A percentile compares a stretch with the other conserved stretches of the same genome.
Conservation (phyloP, 345 rosid species). For the Barbarea vulgaris region DNA sequence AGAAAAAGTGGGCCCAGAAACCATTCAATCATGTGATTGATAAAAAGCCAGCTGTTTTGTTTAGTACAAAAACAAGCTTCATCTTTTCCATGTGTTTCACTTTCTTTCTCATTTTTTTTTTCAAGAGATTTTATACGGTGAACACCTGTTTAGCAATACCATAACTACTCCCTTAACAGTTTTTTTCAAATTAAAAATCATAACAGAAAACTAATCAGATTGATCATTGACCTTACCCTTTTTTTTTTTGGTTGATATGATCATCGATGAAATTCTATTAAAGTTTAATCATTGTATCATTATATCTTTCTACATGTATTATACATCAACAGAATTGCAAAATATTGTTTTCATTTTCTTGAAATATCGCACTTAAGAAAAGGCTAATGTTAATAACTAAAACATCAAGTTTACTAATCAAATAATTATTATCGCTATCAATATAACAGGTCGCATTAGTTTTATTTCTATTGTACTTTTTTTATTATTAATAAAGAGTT, state of each 20-base stretch:
- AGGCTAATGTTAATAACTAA: constrained; percentile 14
- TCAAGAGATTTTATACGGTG: not conserved
- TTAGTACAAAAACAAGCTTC: constrained; percentile 26
- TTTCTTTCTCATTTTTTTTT: not conserved
- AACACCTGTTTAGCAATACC: not conserved
- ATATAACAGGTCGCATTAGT: constrained; percentile 7
- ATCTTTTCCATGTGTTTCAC: not conserved
- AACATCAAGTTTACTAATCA: constrained; percentile 9
- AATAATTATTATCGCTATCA: constrained; percentile 28
- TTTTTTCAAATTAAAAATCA: not conserved
- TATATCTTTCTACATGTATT: not conserved
- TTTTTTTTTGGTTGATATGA: not conserved
- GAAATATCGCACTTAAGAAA: not conserved
- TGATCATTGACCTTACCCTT: not conserved
- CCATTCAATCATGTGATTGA: constrained; percentile 24
- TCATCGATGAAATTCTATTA: not conserved
- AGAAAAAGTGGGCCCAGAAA: not conserved
- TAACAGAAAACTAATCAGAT: not conserved
- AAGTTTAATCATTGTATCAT: not conserved
- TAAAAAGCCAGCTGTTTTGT: constrained; percentile 21
- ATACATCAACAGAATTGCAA: not conserved
- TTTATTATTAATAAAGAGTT: not conserved
- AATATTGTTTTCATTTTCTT: not conserved
- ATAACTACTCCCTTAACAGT: not conserved
- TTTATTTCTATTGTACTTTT: not conserved